Evolutionary conservation across 1,284 basidiomycete species (phyloP), one percentile per base, ranked within the genome.

Genomic region (Golubevia sp.): DNA sequence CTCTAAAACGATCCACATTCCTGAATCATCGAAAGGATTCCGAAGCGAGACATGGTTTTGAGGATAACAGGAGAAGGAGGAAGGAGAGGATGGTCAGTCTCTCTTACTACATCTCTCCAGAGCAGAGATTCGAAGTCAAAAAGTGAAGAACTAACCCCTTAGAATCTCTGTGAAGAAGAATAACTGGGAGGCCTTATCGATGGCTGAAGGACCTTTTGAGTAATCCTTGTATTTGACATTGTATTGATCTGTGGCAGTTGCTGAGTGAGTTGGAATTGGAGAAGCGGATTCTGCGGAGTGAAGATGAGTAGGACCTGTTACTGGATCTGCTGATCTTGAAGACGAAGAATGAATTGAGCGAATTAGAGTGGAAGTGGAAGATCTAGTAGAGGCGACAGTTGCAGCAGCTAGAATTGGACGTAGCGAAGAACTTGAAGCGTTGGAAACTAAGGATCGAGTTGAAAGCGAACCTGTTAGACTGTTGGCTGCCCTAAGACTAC

Each of bases 151-250:
- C 88, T 71, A 79, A 94, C 95, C 95, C 87, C 96, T 88, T 73
- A 96, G 86, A 77, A 99, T 97, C 86, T 99, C 97, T 66, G 96
- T 98, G 85, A 99, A 94, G 89, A 99, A 98, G 88, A 99, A 98
- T 57, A 97, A 84, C 84, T 96, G 92, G 54, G 92, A 91, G 49
- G 96, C 95, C 86, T 99, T 99, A 87, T 98, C 30, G 30, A 34
- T 34, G 4, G 30, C 30, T 34, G 30, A 34, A 34, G 30, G 30
- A 5, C 30, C 30, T 11, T 34, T 34, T 34, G 30, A 34, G 11
- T 34, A 34, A 34, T 34, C 30, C 11, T 3, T 3, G 11, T 34
- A 34, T 34, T 34, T 34, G 30, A 34, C 30, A 34, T 34, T 34
- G 30, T 3, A 5, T 11, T 34, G 30, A 34, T 11, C 11, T 3